Evolutionary conservation across 1,284 basidiomycete species (phyloP).

Genomic region (Pseudozyma pruni): DNA sequence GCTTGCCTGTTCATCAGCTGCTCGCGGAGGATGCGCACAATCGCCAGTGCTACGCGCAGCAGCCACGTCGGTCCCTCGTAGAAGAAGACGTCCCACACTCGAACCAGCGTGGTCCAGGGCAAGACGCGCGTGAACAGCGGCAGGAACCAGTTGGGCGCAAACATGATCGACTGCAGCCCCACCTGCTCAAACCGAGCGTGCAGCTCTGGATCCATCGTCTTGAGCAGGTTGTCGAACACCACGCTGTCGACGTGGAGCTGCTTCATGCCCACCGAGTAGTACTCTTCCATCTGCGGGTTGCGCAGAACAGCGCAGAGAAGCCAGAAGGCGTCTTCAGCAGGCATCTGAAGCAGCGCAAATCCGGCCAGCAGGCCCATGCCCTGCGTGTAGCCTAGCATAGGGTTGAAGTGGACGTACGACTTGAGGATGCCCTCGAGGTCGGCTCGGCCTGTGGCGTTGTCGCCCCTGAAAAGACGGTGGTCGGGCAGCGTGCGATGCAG

Average conservation of each 20-base stretch:
- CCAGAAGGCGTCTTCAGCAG: constrained; percentile 93
- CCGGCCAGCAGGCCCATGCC: constrained; percentile 82
- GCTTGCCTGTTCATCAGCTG: constrained; percentile 74
- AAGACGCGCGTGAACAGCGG: constrained; percentile 79
- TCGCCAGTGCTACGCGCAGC: constrained; percentile 80
- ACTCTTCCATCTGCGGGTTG: constrained; percentile 70
- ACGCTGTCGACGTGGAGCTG: constrained; percentile 83
- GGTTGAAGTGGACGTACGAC: constrained; percentile 69
- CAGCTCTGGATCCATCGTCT: constrained; percentile 74
- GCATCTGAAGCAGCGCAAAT: constrained; percentile 81
- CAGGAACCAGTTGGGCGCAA: constrained; percentile 66
- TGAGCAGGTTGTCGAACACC: constrained; percentile 80
- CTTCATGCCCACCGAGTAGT: constrained; percentile 78
- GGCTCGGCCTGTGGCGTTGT: constrained; percentile 55
- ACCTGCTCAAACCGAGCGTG: constrained; percentile 50
- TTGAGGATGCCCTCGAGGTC: constrained; percentile 64
- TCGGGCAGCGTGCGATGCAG: constrained; percentile 61
- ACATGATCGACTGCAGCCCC: constrained; percentile 60
- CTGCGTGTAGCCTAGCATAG: constrained; percentile 69
- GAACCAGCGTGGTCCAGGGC: constrained; percentile 79
- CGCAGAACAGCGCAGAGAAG: constrained; percentile 77
- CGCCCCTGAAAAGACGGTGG: constrained; percentile 59
- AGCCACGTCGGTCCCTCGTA: constrained; percentile 79
- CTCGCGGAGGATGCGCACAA: constrained; percentile 73
- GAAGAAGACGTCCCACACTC: constrained; percentile 88